Conservation (phyloP, 768 basidiomycete genomes). For the Russula griseocarnosa region DNA sequence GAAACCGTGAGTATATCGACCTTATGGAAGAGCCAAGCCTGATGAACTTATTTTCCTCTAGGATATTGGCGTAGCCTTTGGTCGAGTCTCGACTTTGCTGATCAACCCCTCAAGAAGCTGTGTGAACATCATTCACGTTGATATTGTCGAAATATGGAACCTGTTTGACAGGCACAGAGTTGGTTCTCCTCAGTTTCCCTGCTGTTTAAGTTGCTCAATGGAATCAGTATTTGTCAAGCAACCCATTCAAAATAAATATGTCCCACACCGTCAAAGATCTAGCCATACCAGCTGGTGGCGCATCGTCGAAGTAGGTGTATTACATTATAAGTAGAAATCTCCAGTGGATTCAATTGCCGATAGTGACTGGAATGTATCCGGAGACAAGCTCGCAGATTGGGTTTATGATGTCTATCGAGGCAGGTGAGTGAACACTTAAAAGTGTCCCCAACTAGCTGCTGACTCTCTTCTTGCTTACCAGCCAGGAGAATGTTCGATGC, state of each 20-base stretch:
- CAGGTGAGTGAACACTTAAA: neutral
- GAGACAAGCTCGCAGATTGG: neutral
- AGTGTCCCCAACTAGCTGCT: neutral
- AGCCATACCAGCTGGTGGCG: neutral
- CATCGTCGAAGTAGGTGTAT: neutral
- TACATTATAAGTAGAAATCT: neutral
- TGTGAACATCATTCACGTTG: conserved; percentile 29
- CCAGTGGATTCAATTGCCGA: neutral
- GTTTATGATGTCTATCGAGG: neutral
- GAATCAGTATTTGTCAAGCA: neutral
- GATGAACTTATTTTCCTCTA: neutral
- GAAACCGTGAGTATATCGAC: neutral
- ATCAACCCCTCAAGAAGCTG: conserved; percentile 71
- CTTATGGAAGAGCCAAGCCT: neutral
- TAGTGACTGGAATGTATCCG: neutral
- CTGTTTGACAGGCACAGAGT: neutral
- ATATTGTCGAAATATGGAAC: conserved; percentile 10
- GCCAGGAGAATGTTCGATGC: neutral
- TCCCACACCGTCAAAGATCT: conserved; percentile 14
- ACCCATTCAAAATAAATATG: conserved; percentile 7
- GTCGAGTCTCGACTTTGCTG: conserved; percentile 8
- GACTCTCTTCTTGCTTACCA: neutral
- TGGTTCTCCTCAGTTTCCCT: neutral
- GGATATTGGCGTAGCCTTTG: conserved; percentile 10
- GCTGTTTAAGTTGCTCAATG: neutral